These are phyloP conservation scores for Cercospora citrullina DNA, from an alignment of 2,329 filamentous ascomycete species.

Conservation along the genomic window DNA sequence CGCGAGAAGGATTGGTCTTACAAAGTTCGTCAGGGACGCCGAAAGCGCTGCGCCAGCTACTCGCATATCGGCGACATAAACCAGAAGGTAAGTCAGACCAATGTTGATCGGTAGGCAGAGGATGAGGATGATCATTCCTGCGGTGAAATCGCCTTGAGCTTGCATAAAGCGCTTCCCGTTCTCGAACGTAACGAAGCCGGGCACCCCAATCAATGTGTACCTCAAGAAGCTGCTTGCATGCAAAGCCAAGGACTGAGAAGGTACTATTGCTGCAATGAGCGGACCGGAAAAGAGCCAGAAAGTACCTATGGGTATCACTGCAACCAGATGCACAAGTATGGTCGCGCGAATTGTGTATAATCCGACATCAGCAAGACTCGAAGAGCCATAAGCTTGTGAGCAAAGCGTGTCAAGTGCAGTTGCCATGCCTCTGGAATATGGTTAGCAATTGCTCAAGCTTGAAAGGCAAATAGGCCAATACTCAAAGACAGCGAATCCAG, in stretches of 20 bases:
- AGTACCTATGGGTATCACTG: slow-evolving; percentile 50
- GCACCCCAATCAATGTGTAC: slow-evolving; percentile 52
- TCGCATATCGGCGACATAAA: slow-evolving; percentile 43
- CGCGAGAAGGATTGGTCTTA: slow-evolving; percentile 52
- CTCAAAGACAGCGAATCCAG: slow-evolving; percentile 54
- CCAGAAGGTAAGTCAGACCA: slow-evolving; percentile 23
- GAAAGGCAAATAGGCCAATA: not conserved
- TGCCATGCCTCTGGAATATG: slow-evolving; percentile 44
- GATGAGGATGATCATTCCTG: slow-evolving; percentile 35
- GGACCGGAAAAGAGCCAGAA: slow-evolving; percentile 51
- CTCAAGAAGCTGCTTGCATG: slow-evolving; percentile 54
- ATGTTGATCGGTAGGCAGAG: slow-evolving; percentile 25
- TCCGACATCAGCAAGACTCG: slow-evolving; percentile 51
- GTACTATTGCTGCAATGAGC: slow-evolving; percentile 42
- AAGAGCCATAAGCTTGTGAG: slow-evolving; percentile 55
- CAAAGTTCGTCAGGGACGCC: slow-evolving; percentile 43
- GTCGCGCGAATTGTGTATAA: slow-evolving; percentile 57
- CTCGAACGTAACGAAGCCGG: slow-evolving; percentile 57
- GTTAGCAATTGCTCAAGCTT: not conserved
- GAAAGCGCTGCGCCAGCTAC: slow-evolving; percentile 55
- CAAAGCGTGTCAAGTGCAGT: slow-evolving; percentile 55
- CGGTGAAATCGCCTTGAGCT: slow-evolving; percentile 56
- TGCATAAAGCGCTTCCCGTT: slow-evolving; percentile 57
- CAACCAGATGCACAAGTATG: slow-evolving; percentile 49
- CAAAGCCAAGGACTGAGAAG: slow-evolving; percentile 47